Conservation (phyloP, 106 monocot genomes). For the Xerophyta viscosa region DNA sequence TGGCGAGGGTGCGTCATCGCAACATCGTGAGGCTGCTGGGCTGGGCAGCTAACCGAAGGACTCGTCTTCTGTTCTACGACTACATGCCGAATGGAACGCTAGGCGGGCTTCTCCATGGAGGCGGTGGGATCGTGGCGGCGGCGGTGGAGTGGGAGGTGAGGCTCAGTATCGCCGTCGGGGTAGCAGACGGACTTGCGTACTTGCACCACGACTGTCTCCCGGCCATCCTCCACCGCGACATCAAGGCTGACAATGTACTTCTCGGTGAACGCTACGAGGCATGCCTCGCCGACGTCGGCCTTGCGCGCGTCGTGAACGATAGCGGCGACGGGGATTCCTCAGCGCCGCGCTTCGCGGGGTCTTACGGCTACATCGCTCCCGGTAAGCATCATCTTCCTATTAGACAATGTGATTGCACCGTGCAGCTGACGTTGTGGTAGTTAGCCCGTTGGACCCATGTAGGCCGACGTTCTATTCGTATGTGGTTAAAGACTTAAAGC, state of each 20-base stretch:
- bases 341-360: constrained; percentile 57
- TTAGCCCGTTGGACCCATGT: not conserved
- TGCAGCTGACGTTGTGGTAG: not conserved
- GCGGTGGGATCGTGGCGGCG: not conserved
- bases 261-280: constrained; percentile 77
- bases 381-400: no score
- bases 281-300: constrained; percentile 79
- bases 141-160: constrained; percentile 73
- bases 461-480: no score
- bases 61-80: constrained; percentile 64
- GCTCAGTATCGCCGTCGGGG: constrained; percentile 60
- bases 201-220: constrained; percentile 91
- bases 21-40: constrained; percentile 75
- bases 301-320: constrained; percentile 36
- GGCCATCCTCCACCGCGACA: constrained; percentile 69
- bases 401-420: no score
- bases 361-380: constrained; percentile 92
- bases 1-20: constrained; percentile 63
- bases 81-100: constrained; percentile 74
- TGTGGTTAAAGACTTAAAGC: no score
- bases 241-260: constrained; percentile 75
- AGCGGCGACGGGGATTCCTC: constrained; percentile 4
- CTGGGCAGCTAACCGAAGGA: constrained; percentile 57
- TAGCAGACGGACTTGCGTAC: constrained; percentile 80
- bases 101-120: constrained; percentile 38